Percentiles rank a stretch among this genome's conserved stretches.
phyloP scores from a whole-genome alignment of 352 stramenopile genomes.

The Phytophthora boehmeriae region DNA sequence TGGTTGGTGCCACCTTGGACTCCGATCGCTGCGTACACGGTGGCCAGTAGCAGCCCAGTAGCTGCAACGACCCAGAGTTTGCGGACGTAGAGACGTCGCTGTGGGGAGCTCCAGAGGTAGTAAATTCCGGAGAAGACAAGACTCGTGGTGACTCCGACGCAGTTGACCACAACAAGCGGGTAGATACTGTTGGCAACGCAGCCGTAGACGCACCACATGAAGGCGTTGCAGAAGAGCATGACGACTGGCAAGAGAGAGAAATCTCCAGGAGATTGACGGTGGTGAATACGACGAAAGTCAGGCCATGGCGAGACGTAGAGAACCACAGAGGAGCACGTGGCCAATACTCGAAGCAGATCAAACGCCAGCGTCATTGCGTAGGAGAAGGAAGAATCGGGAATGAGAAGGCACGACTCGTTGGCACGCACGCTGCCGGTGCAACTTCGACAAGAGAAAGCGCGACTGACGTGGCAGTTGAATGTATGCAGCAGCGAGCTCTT shows the following conservation, averaged over 20 bases:
- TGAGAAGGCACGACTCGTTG: neutral
- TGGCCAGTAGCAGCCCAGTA: conserved; percentile 14
- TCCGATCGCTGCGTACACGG: conserved; percentile 24
- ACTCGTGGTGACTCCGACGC: conserved; percentile 31
- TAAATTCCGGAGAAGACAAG: conserved; percentile 39
- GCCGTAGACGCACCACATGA: conserved; percentile 38
- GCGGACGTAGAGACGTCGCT: conserved; percentile 13
- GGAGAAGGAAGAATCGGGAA: neutral
- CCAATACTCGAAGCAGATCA: conserved; percentile 28
- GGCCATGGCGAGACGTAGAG: conserved; percentile 37
- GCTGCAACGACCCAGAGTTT: conserved; percentile 17
- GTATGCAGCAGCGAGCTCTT: too few relatives aligned
- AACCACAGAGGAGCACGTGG: conserved; percentile 28
- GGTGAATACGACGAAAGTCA: conserved; percentile 31
- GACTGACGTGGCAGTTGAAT: too few relatives aligned
- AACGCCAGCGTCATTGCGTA: conserved; percentile 24
- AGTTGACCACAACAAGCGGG: conserved; percentile 35
- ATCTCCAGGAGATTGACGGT: conserved; percentile 16
- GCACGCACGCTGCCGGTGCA: too few relatives aligned
- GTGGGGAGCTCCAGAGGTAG: conserved; percentile 24
- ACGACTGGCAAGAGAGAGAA: conserved; percentile 34
- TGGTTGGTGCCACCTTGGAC: conserved; percentile 28
- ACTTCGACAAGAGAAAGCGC: too few relatives aligned
- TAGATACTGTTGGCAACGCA: conserved; percentile 37
- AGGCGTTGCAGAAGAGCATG: conserved; percentile 40